Percentiles rank a stretch among this genome's conserved stretches.
Evolutionary conservation across 2,329 filamentous ascomycete genomes (phyloP).

Genomic region (Aspergillus niger): DNA sequence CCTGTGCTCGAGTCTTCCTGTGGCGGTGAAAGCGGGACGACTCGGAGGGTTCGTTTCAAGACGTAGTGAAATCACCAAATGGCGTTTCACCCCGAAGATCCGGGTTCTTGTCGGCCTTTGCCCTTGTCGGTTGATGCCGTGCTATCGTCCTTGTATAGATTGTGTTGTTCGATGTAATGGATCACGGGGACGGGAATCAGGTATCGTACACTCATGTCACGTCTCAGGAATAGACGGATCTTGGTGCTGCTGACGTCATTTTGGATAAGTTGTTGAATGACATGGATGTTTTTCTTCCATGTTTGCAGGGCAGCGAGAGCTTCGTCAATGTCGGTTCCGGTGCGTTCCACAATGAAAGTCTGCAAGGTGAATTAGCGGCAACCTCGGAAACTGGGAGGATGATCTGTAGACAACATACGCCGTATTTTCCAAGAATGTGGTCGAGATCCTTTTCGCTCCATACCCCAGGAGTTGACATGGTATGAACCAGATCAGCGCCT

Average conservation of each 20-base stretch:
- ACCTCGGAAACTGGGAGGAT: background rate
- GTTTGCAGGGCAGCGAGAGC: conserved; percentile 77
- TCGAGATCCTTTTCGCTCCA: conserved; percentile 86
- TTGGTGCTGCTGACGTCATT: conserved; percentile 82
- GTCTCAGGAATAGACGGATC: conserved; percentile 76
- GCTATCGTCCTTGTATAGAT: conserved; percentile 62
- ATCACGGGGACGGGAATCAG: conserved; percentile 73
- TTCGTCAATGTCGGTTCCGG: conserved; percentile 85
- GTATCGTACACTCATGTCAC: conserved; percentile 81
- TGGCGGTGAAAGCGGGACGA: background rate
- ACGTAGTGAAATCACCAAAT: background rate
- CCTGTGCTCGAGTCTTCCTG: background rate
- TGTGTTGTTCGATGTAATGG: conserved; percentile 69
- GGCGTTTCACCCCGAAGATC: conserved; percentile 29
- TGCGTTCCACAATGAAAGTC: conserved; percentile 83
- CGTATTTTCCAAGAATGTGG: conserved; percentile 81
- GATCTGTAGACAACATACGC: conserved; percentile 42
- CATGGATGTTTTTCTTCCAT: conserved; percentile 83
- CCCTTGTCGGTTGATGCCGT: conserved; percentile 36
- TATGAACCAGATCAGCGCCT: conserved; percentile 74
- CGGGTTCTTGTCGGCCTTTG: conserved; percentile 31
- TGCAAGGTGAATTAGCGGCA: conserved; percentile 12
- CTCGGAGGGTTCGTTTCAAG: background rate
- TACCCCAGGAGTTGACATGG: conserved; percentile 69
- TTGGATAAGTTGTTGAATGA: conserved; percentile 84